These are phyloP conservation scores for Taxillus chinensis DNA, from an alignment of 164 flowering plant species.

Conservation along the genomic window DNA sequence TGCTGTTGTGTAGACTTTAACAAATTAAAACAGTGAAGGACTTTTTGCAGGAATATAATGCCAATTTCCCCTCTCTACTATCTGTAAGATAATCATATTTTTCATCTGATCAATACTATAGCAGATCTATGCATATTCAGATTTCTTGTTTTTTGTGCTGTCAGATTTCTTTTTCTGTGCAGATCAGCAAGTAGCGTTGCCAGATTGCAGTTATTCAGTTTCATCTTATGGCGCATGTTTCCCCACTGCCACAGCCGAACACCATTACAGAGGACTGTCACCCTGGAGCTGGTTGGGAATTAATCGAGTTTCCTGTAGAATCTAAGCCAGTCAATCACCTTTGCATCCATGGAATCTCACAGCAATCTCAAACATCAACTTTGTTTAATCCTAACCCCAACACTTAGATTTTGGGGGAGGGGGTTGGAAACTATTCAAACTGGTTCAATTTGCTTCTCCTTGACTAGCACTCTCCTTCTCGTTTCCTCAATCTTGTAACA, in stretches of 20 bases:
- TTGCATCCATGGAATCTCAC: slow-evolving; percentile 10
- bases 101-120: no score
- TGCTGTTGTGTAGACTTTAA: no score
- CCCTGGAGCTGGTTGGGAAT: slow-evolving; percentile 12
- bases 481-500: no score
- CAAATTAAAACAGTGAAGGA: slow-evolving; percentile 32
- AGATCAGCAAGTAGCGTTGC: slow-evolving; percentile 20
- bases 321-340: slow-evolving; percentile 7
- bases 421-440: no score
- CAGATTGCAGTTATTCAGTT: slow-evolving; percentile 6
- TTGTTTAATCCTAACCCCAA: slow-evolving; percentile 2
- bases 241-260: slow-evolving; percentile 9
- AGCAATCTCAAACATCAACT: slow-evolving; percentile 14
- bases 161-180: slow-evolving; percentile 3
- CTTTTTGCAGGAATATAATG: slow-evolving; percentile 22
- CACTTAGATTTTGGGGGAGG: no score
- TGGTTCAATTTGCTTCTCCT: no score
- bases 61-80: slow-evolving; percentile 19
- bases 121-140: no score
- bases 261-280: slow-evolving; percentile 8
- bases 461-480: no score
- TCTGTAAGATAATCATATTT: slow-evolving; percentile 25
- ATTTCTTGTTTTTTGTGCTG: no score
- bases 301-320: slow-evolving; percentile 11
- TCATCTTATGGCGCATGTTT: slow-evolving; percentile 10